Base-by-base conservation (phyloP, 495 filamentous ascomycete genomes). In the Podospora tetraspora region DNA sequence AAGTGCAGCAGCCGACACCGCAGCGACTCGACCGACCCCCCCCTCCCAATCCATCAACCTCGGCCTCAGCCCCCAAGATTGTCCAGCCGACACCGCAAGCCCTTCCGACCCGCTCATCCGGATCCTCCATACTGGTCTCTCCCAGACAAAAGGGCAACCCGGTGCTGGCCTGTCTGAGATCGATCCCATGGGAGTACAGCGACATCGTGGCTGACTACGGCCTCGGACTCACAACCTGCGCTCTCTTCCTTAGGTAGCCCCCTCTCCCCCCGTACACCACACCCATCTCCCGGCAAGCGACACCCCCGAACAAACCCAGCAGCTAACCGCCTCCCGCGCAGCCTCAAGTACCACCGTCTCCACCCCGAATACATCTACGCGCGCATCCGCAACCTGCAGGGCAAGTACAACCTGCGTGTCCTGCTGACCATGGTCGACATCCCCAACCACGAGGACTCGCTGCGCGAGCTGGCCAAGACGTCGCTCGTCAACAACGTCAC, bases 331-430 rank as follows among this genome's bases (percentile, higher is more conserved):
- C 24, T 23, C 16, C 32, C 8, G 0, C 16, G 13, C 61, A 94
- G 90, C 27, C 84, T 99, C 34, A 99, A 99, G 78, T 99, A 99
- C 78, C 95, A 99, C 78, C 92, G 95, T 12, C 81, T 97, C 60
- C 96, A 99, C 77, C 95, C 95, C 1, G 95, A 98, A 79, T 99
- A 99, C 81, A 91, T 99, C 75, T 97, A 97, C 83, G 91, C 89
- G 24, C 92, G 95, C 66, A 92, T 99, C 69, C 87, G 88, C 59
- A 85, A 85, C 37, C 81, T 99, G 10, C 88, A 88, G 24, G 89
- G 89, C 21, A 92, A 91, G 75, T 97, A 94, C 81, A 88, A 88
- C 68, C 83, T 98, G 19, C 90, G 95, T 10, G 83, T 98, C 27
- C 78, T 99, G 3, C 84, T 98, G 27, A 88, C 89, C 3, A 92